Percentiles rank a stretch among this genome's conserved stretches.
These are phyloP conservation scores for Phaeotremella fagi DNA, from an alignment of 768 basidiomycete species.

Conservation along the genomic window DNA sequence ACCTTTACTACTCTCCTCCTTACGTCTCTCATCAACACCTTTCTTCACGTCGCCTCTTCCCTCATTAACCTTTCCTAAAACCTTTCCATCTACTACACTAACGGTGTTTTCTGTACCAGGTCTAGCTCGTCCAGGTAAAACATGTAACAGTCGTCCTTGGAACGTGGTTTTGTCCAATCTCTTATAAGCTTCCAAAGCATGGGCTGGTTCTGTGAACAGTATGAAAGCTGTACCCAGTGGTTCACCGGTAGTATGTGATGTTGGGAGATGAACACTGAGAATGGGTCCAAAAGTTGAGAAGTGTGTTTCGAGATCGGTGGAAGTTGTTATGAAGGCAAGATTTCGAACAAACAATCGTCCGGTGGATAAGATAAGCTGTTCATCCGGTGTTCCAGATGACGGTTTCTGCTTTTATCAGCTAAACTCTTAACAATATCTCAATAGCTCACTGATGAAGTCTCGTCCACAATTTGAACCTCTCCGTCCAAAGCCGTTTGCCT, in stretches of 20 bases:
- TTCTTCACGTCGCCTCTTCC: conserved; percentile 33
- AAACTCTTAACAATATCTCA: background rate
- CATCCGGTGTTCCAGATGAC: conserved; percentile 28
- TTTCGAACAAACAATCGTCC: conserved; percentile 89
- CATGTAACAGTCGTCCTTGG: conserved; percentile 85
- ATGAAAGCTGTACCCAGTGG: conserved; percentile 65
- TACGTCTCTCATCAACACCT: conserved; percentile 46
- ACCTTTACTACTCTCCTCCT: conserved; percentile 33
- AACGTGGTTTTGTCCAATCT: conserved; percentile 76
- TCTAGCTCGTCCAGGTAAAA: conserved; percentile 58
- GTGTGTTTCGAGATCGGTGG: conserved; percentile 61
- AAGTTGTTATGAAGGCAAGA: conserved; percentile 76
- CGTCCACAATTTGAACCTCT: background rate
- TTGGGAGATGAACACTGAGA: conserved; percentile 62
- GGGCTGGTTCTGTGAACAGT: conserved; percentile 52
- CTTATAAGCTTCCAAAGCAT: conserved; percentile 67
- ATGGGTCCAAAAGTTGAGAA: conserved; percentile 69
- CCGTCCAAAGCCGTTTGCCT: conserved; percentile 37
- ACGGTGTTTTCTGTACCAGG: conserved; percentile 30
- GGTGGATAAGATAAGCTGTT: conserved; percentile 63
- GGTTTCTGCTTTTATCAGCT: background rate
- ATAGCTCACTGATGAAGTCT: background rate
- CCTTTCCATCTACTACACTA: conserved; percentile 30
- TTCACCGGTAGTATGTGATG: conserved; percentile 53
- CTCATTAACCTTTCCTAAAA: conserved; percentile 41